A percentile compares a stretch with the other conserved stretches of the same genome.
phyloP scores from a whole-genome alignment of 257 asterid species.

The Rauvolfia tetraphylla region DNA sequence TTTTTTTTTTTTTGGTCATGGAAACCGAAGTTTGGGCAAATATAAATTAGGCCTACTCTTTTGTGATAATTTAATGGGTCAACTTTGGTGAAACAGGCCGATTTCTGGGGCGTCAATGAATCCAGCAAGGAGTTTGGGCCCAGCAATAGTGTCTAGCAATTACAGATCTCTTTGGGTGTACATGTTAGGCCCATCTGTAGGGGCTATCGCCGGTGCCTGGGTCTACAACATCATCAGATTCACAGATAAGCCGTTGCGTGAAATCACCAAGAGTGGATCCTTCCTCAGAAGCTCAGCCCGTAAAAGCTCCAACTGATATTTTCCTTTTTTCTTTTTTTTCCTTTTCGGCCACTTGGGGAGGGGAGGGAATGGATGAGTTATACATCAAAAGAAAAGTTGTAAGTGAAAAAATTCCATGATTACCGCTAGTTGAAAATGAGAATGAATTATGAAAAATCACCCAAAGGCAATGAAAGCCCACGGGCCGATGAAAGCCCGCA shows the following conservation, averaged over 20 bases:
- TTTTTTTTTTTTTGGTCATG: too few relatives aligned
- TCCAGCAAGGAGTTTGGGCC: conserved; percentile 91
- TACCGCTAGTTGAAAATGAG: too few relatives aligned
- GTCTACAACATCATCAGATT: conserved; percentile 70
- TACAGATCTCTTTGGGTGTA: conserved; percentile 70
- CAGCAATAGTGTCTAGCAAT: conserved; percentile 60
- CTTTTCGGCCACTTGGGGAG: background rate
- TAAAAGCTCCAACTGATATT: background rate
- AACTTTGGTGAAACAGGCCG: conserved; percentile 38
- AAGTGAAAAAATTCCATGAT: too few relatives aligned
- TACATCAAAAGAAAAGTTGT: too few relatives aligned
- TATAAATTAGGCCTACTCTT: too few relatives aligned
- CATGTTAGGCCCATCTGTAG: conserved; percentile 63
- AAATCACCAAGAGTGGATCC: conserved; percentile 60
- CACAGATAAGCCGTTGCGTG: conserved; percentile 71
- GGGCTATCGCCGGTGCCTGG: conserved; percentile 84
- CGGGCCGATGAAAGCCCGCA: too few relatives aligned
- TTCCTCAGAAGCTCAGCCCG: conserved; percentile 42
- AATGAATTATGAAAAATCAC: too few relatives aligned
- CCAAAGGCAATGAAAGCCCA: too few relatives aligned
- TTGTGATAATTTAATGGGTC: background rate
- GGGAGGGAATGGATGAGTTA: background rate
- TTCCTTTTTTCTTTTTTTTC: background rate
- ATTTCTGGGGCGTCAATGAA: conserved; percentile 96
- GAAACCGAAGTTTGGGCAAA: too few relatives aligned